Base-by-base conservation (phyloP, 1,139 yeast genomes). In the Chernovozyma sophiae-reginae region DNA sequence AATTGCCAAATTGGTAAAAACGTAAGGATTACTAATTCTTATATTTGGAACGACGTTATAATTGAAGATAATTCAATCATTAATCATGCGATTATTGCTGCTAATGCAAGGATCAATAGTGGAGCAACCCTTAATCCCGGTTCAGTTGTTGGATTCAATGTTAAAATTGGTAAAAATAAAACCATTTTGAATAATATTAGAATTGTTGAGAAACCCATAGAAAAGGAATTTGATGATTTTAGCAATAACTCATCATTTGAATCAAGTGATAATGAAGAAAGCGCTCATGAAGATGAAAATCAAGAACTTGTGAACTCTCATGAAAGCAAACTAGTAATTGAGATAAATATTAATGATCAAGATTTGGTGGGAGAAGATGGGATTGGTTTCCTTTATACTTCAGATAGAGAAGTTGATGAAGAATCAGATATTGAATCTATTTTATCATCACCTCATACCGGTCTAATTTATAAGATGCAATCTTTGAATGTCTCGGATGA, bases 1-100 rank as follows among this genome's bases (percentile, higher is more conserved):
- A 74, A 83, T 45, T 90, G 97, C 61, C 71, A 63, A 39, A 86
- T 92, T 50, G 97, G 97, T 18, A 74, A 79, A 39, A 81, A 85
- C 50, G 95, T 84, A 23, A 56, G 47, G 2, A 77, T 92, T 37
- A 72, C 65, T 33, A 81, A 86, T 50, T 79, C 96, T 17, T 90
- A 85, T 53, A 74, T 92, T 32, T 92, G 97, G 96, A 95, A 87
- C 47, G 76, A 83, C 47, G 81, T 85, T 1, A 61, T 66, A 1
- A 78, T 94, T 44, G 87, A 76, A 38, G 94, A 87, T 53, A 72
- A 78, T 34, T 70, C 77, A 13, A 60, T 56, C 1, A 61, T 92
- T 16, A 67, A 65, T 32, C 75, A 77, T 46, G 69, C 94, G 0
- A 80, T 92, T 29, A 71, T 92, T 27, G 96, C 95, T 2, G 65